Percentiles rank a stretch among this genome's conserved stretches.
phyloP scores from a whole-genome alignment of 208 protist species.

The Porcisia hertigi region DNA sequence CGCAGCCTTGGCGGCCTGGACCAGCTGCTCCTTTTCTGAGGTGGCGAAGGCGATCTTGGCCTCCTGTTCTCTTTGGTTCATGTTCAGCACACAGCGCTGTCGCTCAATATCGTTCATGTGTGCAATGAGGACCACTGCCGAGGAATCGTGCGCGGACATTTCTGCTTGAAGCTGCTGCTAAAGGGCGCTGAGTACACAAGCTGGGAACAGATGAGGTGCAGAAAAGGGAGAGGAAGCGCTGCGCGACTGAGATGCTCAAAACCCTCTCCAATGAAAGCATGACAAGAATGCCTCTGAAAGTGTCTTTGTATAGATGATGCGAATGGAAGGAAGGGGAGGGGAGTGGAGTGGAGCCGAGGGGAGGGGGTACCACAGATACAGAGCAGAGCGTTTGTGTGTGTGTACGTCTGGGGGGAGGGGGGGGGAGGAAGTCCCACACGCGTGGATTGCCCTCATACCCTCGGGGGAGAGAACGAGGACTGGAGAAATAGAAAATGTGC shows the following conservation, averaged over 20 bases:
- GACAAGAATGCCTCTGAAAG: background rate
- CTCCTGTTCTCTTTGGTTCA: slow-evolving; percentile 76
- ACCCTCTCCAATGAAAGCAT: background rate
- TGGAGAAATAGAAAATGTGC: no score
- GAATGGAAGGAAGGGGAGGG: background rate
- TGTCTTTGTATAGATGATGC: background rate
- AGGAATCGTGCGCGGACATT: slow-evolving; percentile 42
- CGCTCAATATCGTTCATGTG: slow-evolving; percentile 79
- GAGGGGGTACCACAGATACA: background rate
- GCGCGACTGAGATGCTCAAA: no score
- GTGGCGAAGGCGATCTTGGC: slow-evolving; percentile 50
- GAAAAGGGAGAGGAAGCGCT: background rate
- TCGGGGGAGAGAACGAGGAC: background rate
- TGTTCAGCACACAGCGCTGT: slow-evolving; percentile 64
- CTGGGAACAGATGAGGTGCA: background rate
- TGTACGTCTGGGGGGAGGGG: no score
- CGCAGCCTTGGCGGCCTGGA: slow-evolving; percentile 34
- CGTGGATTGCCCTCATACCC: background rate
- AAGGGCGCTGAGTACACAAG: background rate
- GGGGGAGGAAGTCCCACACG: background rate
- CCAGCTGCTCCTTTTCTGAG: slow-evolving; percentile 51
- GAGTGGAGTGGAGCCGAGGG: background rate
- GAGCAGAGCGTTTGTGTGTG: no score
- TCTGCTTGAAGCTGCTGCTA: background rate
- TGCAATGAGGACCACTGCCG: slow-evolving; percentile 61